phyloP scores from a whole-genome alignment of 768 basidiomycete species.

The Tricholoma bakamatsutake region DNA sequence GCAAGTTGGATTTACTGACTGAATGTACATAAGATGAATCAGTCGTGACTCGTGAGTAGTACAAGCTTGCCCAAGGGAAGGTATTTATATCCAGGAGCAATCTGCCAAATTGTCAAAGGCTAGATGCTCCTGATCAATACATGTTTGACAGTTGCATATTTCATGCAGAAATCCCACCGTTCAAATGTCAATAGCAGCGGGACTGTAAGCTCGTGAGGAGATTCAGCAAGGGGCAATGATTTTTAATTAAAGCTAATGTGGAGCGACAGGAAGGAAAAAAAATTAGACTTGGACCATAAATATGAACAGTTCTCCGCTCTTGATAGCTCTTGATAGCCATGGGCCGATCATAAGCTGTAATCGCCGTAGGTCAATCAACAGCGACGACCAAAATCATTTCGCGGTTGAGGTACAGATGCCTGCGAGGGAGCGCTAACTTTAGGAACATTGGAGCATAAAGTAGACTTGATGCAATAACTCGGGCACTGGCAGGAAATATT shows the following conservation, averaged over 20 bases:
- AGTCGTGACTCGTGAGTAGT: background rate
- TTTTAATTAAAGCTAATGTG: background rate
- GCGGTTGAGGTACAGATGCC: background rate
- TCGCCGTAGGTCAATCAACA: background rate
- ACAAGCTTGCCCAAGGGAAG: background rate
- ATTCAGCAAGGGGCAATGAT: background rate
- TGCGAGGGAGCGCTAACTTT: background rate
- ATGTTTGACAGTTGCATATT: background rate
- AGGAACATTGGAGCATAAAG: background rate
- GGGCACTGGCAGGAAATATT: background rate
- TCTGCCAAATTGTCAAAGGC: background rate
- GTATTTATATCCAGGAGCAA: background rate
- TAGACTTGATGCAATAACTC: background rate
- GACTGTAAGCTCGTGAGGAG: background rate
- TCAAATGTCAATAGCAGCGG: background rate
- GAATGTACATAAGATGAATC: background rate
- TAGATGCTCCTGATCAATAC: background rate
- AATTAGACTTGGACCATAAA: background rate
- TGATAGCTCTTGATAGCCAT: background rate
- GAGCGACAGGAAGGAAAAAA: background rate
- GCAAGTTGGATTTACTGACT: background rate
- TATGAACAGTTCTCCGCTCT: background rate
- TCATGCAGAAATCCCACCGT: background rate
- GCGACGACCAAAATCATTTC: background rate
- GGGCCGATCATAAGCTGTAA: background rate